A percentile compares a stretch with the other conserved stretches of the same genome.
Evolutionary conservation across 164 flowering plant species (phyloP).

Genomic region (Magnolia sinica): DNA sequence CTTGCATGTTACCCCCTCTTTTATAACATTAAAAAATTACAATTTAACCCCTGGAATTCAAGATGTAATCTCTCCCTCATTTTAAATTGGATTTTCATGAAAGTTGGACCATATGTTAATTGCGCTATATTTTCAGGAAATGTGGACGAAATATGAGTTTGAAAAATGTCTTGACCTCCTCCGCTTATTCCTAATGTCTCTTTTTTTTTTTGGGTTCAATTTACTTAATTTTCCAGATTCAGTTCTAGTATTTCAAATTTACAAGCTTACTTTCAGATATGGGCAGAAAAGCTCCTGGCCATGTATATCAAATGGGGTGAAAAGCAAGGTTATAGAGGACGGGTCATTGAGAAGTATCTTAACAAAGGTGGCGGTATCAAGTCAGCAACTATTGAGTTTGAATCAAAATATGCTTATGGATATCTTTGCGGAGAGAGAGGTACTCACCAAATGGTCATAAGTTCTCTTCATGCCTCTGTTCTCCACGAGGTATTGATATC

Average conservation of each 20-base stretch:
- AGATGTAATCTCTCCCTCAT: too few relatives aligned
- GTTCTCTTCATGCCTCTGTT: conserved; percentile 27
- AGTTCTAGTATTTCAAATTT: conserved; percentile 2
- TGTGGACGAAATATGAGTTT: too few relatives aligned
- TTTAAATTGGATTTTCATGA: too few relatives aligned
- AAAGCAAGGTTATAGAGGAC: conserved; percentile 63
- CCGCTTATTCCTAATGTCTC: too few relatives aligned
- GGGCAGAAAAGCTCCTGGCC: conserved; percentile 61
- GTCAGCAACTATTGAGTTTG: conserved; percentile 71
- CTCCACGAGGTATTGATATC: conserved; percentile 39
- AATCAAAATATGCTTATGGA: conserved; percentile 72
- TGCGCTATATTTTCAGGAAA: too few relatives aligned
- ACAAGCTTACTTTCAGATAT: conserved; percentile 41
- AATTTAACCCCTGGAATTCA: too few relatives aligned
- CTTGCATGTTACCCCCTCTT: too few relatives aligned
- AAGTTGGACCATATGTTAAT: too few relatives aligned
- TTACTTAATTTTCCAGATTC: not conserved
- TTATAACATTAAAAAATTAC: too few relatives aligned
- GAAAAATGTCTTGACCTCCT: too few relatives aligned
- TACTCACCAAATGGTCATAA: conserved; percentile 46
- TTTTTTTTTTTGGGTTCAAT: too few relatives aligned
- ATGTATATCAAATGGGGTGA: conserved; percentile 87
- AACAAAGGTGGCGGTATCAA: conserved; percentile 50
- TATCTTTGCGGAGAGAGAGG: conserved; percentile 83
- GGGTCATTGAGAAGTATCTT: conserved; percentile 50